These are phyloP conservation scores for Circinella minor DNA, from an alignment of 371 early-diverging fungal genomes.

Conservation along the genomic window DNA sequence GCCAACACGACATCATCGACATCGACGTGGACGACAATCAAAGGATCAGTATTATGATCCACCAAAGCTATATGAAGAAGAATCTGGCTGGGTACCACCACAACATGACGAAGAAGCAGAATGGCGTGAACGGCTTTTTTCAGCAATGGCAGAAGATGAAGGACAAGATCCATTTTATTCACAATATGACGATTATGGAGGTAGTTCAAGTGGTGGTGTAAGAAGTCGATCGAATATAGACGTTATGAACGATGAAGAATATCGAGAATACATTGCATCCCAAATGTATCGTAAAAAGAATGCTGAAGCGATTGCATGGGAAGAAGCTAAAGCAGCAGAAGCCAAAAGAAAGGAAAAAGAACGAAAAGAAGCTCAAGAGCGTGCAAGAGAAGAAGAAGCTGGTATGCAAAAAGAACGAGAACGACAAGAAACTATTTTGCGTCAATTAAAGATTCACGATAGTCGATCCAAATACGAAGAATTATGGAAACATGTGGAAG, in stretches of 20 bases:
- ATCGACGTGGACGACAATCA: not conserved
- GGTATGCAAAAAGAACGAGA: slow-evolving; percentile 27
- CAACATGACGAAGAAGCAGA: slow-evolving; percentile 27
- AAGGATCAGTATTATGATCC: slow-evolving; percentile 14
- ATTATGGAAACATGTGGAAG: slow-evolving; percentile 34
- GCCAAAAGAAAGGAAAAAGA: slow-evolving; percentile 25
- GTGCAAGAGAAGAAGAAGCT: slow-evolving; percentile 14
- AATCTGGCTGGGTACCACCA: slow-evolving; percentile 43
- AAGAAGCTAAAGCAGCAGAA: slow-evolving; percentile 28
- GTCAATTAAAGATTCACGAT: slow-evolving; percentile 18
- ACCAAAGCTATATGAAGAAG: slow-evolving; percentile 34
- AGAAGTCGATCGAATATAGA: not conserved
- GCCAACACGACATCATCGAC: slow-evolving; percentile 12
- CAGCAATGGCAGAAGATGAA: slow-evolving; percentile 55
- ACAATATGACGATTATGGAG: slow-evolving; percentile 26
- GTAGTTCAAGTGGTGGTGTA: not conserved
- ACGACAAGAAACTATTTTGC: slow-evolving; percentile 18
- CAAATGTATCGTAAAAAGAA: slow-evolving; percentile 40
- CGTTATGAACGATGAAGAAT: slow-evolving; percentile 50
- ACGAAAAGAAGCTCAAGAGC: slow-evolving; percentile 26
- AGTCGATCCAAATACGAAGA: slow-evolving; percentile 19
- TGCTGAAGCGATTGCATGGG: slow-evolving; percentile 35
- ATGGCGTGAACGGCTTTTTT: slow-evolving; percentile 48
- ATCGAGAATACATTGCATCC: slow-evolving; percentile 43
- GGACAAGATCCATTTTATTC: slow-evolving; percentile 42